These are phyloP conservation scores for Wickerhamiella dianesei DNA, from an alignment of 805 yeast genomes.

Conservation along the genomic window DNA sequence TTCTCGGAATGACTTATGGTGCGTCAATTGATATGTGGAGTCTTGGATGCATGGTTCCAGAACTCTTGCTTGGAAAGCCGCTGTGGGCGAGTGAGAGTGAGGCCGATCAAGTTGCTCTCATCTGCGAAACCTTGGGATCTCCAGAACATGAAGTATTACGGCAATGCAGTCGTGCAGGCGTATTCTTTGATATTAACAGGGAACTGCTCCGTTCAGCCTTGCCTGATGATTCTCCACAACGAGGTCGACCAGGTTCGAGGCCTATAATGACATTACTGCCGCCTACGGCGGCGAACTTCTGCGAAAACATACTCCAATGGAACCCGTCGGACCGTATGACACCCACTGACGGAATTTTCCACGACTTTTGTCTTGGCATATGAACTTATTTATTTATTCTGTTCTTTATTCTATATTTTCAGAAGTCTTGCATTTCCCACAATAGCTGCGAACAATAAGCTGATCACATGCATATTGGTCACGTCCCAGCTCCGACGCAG, in stretches of 20 bases:
- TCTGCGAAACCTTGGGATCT: constrained; percentile 80
- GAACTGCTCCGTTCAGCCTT: constrained; percentile 19
- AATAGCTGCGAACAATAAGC: too few species aligned
- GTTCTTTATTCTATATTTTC: background rate
- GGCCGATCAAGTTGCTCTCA: constrained; percentile 74
- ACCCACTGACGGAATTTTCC: constrained; percentile 27
- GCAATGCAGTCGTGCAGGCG: constrained; percentile 24
- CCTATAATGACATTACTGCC: constrained; percentile 4
- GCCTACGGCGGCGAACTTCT: constrained; percentile 22
- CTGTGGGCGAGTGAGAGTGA: constrained; percentile 93
- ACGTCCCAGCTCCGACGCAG: background rate
- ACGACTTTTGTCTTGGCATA: constrained; percentile 25
- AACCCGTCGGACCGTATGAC: constrained; percentile 41
- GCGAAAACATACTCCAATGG: constrained; percentile 59
- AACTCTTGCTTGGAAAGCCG: constrained; percentile 81
- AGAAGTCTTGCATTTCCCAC: too few species aligned
- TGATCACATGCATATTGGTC: background rate
- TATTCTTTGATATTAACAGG: constrained; percentile 29
- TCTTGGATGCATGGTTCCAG: constrained; percentile 90
- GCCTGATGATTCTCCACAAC: constrained; percentile 12
- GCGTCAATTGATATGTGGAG: constrained; percentile 97
- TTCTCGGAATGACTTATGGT: constrained; percentile 78
- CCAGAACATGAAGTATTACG: constrained; percentile 40
- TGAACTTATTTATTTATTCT: constrained; percentile 1
- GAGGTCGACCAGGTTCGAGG: constrained; percentile 15